Evolutionary conservation across 202 grass and related monocot species (phyloP), one percentile per base, ranked within the genome.

Genomic region (Saccharum hybrid): DNA sequence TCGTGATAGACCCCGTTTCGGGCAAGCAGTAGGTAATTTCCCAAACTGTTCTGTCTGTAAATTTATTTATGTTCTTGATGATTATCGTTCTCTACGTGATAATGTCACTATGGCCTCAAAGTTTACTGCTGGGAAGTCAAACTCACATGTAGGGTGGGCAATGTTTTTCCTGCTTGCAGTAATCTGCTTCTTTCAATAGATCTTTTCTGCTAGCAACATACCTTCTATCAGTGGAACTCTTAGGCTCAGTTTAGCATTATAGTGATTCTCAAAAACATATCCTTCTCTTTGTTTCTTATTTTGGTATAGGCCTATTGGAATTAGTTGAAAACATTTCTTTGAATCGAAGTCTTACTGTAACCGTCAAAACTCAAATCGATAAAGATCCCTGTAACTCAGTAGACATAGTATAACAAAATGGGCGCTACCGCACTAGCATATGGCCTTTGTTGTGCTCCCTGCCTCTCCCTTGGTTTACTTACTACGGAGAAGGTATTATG

Each of bases 21-120:
- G 89, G 68, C 96, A 99, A 94, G 96, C 96, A 87, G 76, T 99
- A 84, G 96, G 96, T 99, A 99, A 89, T 64, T 80, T 88, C 18
- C 40, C 16, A 41, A 82, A 33, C 22, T 82, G n/a, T 59, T 84
- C 54, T 30, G 28, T 85, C 36, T 89, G 10, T 62, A 2, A n/a
- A 18, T 82, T 26, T 19, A 3, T 86, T 76, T 83, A 48, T 61
- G 26, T 62, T 40, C 10, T 80, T 48, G 8, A 64, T 82, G n/a
- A 28, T 72, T 62, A 72, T 66, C 31, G 74, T 40, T 59, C 40
- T 81, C 49, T 39, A 70, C 52, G 9, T 81, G 37, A 63, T 71
- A 31, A 49, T 63, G 26, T 81, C 8, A 83, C 88, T 81, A 43
- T 81, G 36, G 56, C 22, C 6, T 57, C 67, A 52, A 57, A 57